Percentiles rank a stretch among this genome's conserved stretches.
phyloP scores from a whole-genome alignment of 768 basidiomycete genomes.

The Gymnopilus junonius region DNA sequence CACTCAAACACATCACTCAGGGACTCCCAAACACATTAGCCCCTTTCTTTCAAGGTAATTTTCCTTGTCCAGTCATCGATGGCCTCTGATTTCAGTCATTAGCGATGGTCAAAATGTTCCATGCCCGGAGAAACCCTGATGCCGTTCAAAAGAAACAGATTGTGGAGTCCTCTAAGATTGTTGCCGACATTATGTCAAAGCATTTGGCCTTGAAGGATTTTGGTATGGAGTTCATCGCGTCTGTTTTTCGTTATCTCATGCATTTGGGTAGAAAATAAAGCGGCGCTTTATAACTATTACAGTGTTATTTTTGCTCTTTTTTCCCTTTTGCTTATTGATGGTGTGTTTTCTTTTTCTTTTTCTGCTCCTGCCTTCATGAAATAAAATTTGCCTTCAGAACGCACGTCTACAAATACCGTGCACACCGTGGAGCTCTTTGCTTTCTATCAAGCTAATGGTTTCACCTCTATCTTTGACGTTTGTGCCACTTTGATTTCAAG shows the following conservation, averaged over 20 bases:
- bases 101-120: slow-evolving; percentile 90
- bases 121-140: slow-evolving; percentile 80
- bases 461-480: slow-evolving; percentile 66
- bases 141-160: slow-evolving; percentile 79
- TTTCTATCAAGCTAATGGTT: slow-evolving; percentile 73
- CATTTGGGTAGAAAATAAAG: slow-evolving; percentile 28
- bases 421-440: slow-evolving; percentile 83
- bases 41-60: slow-evolving; percentile 85
- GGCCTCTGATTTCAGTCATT: not conserved
- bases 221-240: slow-evolving; percentile 44
- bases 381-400: slow-evolving; percentile 53
- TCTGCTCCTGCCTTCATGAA: slow-evolving; percentile 11
- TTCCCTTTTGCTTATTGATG: slow-evolving; percentile 51
- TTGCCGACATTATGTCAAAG: slow-evolving; percentile 75
- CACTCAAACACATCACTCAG: slow-evolving; percentile 79
- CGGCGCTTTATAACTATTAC: slow-evolving; percentile 48
- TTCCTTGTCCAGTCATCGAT: not conserved
- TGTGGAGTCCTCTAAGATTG: slow-evolving; percentile 61
- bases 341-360: slow-evolving; percentile 30
- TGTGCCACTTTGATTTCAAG: slow-evolving; percentile 56
- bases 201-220: slow-evolving; percentile 61
- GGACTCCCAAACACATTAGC: slow-evolving; percentile 76
- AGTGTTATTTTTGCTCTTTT: slow-evolving; percentile 51
- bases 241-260: not conserved
- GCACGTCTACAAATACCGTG: slow-evolving; percentile 70